A percentile compares a stretch with the other conserved stretches of the same genome.
Conservation (phyloP, 371 early-diverging fungal species). For the Rhizopus microsporus region DNA sequence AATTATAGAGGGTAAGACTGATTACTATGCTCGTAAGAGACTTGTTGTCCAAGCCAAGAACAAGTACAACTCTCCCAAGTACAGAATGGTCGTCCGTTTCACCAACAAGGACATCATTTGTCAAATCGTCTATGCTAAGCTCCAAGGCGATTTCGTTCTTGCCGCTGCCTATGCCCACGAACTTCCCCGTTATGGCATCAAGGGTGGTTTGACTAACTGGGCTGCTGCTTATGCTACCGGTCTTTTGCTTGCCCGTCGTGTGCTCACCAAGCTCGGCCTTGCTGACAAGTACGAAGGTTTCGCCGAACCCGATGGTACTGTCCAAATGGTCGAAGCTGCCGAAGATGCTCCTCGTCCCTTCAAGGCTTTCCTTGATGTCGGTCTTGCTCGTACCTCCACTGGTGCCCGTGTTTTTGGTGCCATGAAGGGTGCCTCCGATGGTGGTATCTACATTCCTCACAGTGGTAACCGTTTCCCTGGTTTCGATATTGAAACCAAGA, state of each 20-base stretch:
- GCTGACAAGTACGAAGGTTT: slow-evolving; percentile 96
- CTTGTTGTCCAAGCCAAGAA: slow-evolving; percentile 99
- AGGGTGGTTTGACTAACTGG: slow-evolving; percentile 99
- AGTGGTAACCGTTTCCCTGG: slow-evolving; percentile 98
- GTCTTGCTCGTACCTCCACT: slow-evolving; percentile 98
- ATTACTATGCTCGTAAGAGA: slow-evolving; percentile 99
- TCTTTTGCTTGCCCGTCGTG: slow-evolving; percentile 97
- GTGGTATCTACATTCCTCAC: slow-evolving; percentile 99
- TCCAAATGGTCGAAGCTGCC: slow-evolving; percentile 87
- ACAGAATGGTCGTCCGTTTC: slow-evolving; percentile 99
- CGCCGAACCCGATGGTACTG: slow-evolving; percentile 91
- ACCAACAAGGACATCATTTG: slow-evolving; percentile 98
- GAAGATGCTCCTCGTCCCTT: slow-evolving; percentile 98
- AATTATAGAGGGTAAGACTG: slow-evolving; percentile 98
- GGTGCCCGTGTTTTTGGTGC: slow-evolving; percentile 99
- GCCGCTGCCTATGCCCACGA: slow-evolving; percentile 99
- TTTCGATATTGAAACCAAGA: slow-evolving; percentile 89
- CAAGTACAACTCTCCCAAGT: slow-evolving; percentile 99
- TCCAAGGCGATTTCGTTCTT: slow-evolving; percentile 98
- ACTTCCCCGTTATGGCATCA: slow-evolving; percentile 97
- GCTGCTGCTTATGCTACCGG: slow-evolving; percentile 99
- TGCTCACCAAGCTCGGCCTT: slow-evolving; percentile 94
- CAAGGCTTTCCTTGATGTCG: slow-evolving; percentile 99
- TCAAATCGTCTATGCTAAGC: slow-evolving; percentile 98
- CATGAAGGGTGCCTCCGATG: slow-evolving; percentile 99